phyloP scores from a whole-genome alignment of 495 filamentous ascomycete species.

The Evernia prunastri region DNA sequence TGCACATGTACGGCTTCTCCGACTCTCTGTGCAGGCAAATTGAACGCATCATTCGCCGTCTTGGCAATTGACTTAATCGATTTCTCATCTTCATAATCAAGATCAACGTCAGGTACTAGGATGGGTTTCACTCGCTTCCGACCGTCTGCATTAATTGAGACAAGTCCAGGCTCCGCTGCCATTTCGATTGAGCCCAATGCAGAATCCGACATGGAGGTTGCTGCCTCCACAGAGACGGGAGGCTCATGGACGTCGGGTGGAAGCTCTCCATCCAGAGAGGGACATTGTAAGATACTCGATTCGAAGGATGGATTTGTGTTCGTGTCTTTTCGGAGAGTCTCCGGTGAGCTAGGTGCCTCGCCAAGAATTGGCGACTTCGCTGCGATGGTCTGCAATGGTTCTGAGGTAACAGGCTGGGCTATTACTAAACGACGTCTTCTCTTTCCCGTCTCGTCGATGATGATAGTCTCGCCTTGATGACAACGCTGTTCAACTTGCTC shows the following conservation, averaged over 20 bases:
- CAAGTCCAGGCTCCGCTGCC: slow-evolving; percentile 6
- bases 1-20: not conserved
- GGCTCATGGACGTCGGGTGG: not conserved
- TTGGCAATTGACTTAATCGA: not conserved
- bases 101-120: slow-evolving; percentile 12
- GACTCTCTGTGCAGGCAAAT: not conserved
- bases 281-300: not conserved
- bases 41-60: not conserved
- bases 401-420: not conserved
- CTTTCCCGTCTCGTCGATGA: slow-evolving; percentile 35
- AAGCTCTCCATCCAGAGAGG: not conserved
- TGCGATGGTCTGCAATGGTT: not conserved
- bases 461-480: slow-evolving; percentile 25
- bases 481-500: not conserved
- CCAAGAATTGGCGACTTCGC: not conserved
- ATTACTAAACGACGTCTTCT: slow-evolving; percentile 38
- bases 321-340: not conserved
- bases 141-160: slow-evolving; percentile 35
- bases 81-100: not conserved
- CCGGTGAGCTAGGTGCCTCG: not conserved
- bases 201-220: no score
- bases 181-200: not conserved
- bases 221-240: not conserved
- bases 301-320: not conserved
- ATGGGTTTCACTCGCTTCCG: slow-evolving; percentile 37